A percentile compares a stretch with the other conserved stretches of the same genome.
These are phyloP conservation scores for Ascochyta koolunga DNA, from an alignment of 2,329 filamentous ascomycete genomes.

Conservation along the genomic window DNA sequence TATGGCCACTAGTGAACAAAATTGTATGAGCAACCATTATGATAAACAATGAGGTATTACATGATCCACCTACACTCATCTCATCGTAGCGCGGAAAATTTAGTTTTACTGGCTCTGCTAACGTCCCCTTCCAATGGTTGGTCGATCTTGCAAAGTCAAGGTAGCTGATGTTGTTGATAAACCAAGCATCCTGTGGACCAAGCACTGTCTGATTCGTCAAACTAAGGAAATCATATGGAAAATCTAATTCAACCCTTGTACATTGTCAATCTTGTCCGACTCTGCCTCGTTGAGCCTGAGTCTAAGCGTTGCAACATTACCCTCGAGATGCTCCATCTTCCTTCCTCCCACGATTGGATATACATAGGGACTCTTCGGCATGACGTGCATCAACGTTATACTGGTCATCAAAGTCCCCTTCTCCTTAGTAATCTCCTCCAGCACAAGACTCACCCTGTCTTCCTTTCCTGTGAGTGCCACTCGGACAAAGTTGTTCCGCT, in stretches of 20 bases:
- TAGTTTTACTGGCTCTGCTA: no score
- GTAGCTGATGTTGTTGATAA: constrained; percentile 24
- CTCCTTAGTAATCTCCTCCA: constrained; percentile 65
- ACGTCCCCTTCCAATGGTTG: no score
- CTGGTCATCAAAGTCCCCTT: constrained; percentile 63
- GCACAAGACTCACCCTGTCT: constrained; percentile 59
- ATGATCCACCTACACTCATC: no score
- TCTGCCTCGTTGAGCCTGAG: constrained; percentile 66
- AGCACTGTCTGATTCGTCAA: constrained; percentile 25
- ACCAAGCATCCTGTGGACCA: constrained; percentile 33
- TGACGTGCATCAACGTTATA: constrained; percentile 73
- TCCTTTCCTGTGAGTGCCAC: constrained; percentile 52
- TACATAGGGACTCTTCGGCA: constrained; percentile 73
- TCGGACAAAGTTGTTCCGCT: constrained; percentile 49
- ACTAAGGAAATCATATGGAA: constrained; percentile 56
- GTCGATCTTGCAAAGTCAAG: constrained; percentile 25
- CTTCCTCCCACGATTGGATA: constrained; percentile 76
- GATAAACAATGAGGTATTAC: no score
- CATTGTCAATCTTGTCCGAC: constrained; percentile 68
- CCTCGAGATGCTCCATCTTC: constrained; percentile 71
- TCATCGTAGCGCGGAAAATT: no score
- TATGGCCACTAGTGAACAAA: no score
- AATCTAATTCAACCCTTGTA: constrained; percentile 68
- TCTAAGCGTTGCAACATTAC: constrained; percentile 71
- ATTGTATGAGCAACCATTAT: no score